These are phyloP conservation scores for Seminavis robusta DNA, from an alignment of 108 stramenopile genomes.

Conservation along the genomic window DNA sequence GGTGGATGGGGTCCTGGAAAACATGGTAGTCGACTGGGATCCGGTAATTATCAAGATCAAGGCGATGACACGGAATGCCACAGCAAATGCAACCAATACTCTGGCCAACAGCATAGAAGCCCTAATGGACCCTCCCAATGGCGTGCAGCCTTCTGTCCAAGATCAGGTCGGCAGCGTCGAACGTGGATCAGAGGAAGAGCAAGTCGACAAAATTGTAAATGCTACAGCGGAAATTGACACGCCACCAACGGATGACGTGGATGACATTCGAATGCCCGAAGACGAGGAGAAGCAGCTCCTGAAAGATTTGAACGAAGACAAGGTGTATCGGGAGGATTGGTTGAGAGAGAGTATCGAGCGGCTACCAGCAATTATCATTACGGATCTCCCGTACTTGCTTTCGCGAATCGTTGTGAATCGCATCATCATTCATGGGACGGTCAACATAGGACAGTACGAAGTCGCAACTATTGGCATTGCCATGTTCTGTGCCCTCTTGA, in stretches of 20 bases:
- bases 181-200: background rate
- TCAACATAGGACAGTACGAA: slow-evolving; percentile 66
- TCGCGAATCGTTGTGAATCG: slow-evolving; percentile 62
- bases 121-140: too few relatives aligned
- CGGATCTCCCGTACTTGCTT: slow-evolving; percentile 67
- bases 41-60: too few relatives aligned
- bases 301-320: too few relatives aligned
- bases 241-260: too few relatives aligned
- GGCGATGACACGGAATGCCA: too few relatives aligned
- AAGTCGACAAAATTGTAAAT: background rate
- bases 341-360: slow-evolving; percentile 51
- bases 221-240: background rate
- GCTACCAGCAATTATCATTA: slow-evolving; percentile 52
- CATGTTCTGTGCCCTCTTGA: slow-evolving; percentile 62
- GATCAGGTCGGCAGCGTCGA: too few relatives aligned
- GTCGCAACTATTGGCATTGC: slow-evolving; percentile 50
- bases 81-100: too few relatives aligned
- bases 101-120: too few relatives aligned
- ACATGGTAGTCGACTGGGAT: too few relatives aligned
- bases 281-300: slow-evolving; percentile 25
- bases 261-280: background rate
- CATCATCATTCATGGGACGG: slow-evolving; percentile 49
- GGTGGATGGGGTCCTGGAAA: too few relatives aligned
- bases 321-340: slow-evolving; percentile 41
- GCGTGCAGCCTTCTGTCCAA: too few relatives aligned